Conservation (phyloP, 495 filamentous ascomycete genomes). For the Xylaria telfairii region DNA sequence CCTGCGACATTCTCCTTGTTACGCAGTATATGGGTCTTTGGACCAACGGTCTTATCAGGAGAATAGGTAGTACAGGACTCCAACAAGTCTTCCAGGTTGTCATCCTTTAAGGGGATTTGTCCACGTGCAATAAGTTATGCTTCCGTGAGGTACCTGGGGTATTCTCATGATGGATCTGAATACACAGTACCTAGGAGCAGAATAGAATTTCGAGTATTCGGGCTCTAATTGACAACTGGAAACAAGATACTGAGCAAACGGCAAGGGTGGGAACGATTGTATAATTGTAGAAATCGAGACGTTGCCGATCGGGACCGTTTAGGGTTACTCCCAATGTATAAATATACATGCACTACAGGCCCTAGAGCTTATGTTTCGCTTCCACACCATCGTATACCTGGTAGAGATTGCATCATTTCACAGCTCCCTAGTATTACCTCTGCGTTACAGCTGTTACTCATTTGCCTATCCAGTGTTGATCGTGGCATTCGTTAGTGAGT, state of each 20-base stretch:
- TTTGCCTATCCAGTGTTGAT: background rate
- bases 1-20: slow-evolving; percentile 7
- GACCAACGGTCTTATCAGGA: slow-evolving; percentile 5
- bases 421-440: background rate
- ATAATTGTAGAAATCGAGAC: background rate
- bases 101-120: background rate
- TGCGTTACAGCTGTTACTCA: background rate
- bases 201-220: background rate
- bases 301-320: background rate
- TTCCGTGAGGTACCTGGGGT: background rate
- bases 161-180: background rate
- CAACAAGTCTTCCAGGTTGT: background rate
- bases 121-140: too few relatives aligned
- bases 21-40: slow-evolving; percentile 5
- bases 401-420: slow-evolving; percentile 10
- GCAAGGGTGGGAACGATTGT: background rate
- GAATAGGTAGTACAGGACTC: too few relatives aligned
- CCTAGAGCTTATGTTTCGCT: background rate
- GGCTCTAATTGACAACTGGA: background rate
- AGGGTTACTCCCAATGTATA: background rate
- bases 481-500: too few relatives aligned
- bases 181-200: too few relatives aligned
- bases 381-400: background rate
- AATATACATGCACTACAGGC: background rate
- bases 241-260: background rate